Evolutionary conservation across 371 early-diverging fungal genomes (phyloP), one percentile per base, ranked within the genome.

Genomic region (Mucor irregularis): DNA sequence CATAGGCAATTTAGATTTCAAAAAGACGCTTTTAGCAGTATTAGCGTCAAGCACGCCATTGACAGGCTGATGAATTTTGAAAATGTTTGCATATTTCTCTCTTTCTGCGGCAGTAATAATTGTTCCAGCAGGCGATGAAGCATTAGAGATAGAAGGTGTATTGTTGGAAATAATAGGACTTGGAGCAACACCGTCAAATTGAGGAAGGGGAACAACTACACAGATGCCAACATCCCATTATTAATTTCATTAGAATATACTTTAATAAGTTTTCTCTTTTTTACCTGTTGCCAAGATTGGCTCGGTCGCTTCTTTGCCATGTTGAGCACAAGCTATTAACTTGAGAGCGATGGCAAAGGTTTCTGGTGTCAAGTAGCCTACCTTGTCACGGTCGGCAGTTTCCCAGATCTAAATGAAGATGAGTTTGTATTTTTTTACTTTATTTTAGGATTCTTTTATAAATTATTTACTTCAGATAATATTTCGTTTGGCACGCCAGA

Each of bases 401-500:
- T 67, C 71, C 71, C 71, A 71, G 46, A 97, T 91, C 86, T 90
- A 71, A 5, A 19, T 25, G 11, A n/a, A 30, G 14, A 30, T 31
- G 6, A 16, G 25, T 25, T 38, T 17, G 14, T 16, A 19, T 37
- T 21, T 31, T 30, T 29, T 25, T 35, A 16, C 10, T n/a, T n/a
- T n/a, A n/a, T n/a, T n/a, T n/a, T n/a, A n/a, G n/a, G n/a, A n/a
- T n/a, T n/a, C n/a, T n/a, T n/a, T n/a, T n/a, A n/a, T n/a, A n/a
- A n/a, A n/a, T n/a, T n/a, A 11, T n/a, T 34, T 62, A 88, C 91
- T 76, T 90, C 84, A 47, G 88, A 85, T n/a, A 96, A 78, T 9
- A 82, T 76, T 28, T 75, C 71, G 30, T 83, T 82, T 0, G 91
- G 82, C 0, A 96, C 81, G 30, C 85, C 82, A 3, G 93, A 94